Percentiles rank a stretch among this genome's conserved stretches.
Evolutionary conservation across 176 grass and related monocot species (phyloP).

Genomic region (Canna indica): DNA sequence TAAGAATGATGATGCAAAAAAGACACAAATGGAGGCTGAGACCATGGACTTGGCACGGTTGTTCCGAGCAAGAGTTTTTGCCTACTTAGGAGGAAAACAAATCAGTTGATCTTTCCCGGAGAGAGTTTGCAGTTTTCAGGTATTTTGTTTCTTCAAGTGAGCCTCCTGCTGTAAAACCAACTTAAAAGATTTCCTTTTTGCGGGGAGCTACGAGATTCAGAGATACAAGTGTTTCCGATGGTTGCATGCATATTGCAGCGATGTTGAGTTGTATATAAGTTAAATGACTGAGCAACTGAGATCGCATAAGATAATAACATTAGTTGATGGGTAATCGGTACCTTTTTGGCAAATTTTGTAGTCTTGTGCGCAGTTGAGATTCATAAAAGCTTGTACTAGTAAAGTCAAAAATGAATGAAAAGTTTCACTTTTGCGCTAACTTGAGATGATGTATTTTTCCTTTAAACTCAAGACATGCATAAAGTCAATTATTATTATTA

Average conservation of each 20-base stretch:
- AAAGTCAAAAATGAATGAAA: not conserved
- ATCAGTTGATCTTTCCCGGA: slow-evolving; percentile 3
- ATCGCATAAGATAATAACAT: not conserved
- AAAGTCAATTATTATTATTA: too few relatives aligned
- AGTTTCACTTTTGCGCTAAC: not conserved
- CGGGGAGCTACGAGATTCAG: not conserved
- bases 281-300: not conserved
- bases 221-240: not conserved
- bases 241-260: not conserved
- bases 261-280: not conserved
- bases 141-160: not conserved
- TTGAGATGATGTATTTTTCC: not conserved
- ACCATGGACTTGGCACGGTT: slow-evolving; percentile 44
- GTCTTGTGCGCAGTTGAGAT: not conserved
- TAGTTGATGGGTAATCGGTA: not conserved
- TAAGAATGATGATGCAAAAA: slow-evolving; percentile 19
- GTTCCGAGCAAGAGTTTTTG: slow-evolving; percentile 48
- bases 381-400: not conserved
- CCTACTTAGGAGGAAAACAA: slow-evolving; percentile 50
- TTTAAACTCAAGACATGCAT: not conserved
- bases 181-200: not conserved
- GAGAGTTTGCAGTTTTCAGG: not conserved
- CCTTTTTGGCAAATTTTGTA: not conserved
- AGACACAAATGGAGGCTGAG: slow-evolving; percentile 40
- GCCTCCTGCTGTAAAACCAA: too few relatives aligned